phyloP scores from a whole-genome alignment of 2,329 filamentous ascomycete genomes.

The Calonectria pseudoreteaudii region DNA sequence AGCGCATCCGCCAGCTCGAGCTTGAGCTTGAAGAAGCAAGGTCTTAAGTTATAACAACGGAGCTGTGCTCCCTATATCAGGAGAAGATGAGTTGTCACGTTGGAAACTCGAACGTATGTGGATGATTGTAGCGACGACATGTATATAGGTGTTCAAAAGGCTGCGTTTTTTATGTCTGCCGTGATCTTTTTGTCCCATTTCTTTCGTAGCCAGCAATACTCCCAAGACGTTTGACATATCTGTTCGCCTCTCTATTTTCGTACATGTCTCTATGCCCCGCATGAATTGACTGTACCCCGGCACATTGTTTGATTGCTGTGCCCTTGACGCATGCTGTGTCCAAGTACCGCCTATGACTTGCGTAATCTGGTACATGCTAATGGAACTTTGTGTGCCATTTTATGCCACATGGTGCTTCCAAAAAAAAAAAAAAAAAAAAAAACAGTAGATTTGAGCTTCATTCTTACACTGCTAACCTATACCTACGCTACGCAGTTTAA shows the following conservation, averaged over 20 bases:
- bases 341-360: not conserved
- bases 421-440: too few species aligned
- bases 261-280: too few species aligned
- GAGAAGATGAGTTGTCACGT: constrained; percentile 15
- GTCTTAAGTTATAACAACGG: constrained; percentile 54
- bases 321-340: not conserved
- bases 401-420: not conserved
- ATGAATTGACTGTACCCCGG: not conserved
- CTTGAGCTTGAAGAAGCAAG: constrained; percentile 74
- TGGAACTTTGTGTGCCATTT: not conserved
- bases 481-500: not conserved
- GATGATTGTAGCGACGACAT: constrained; percentile 39
- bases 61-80: constrained; percentile 17
- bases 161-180: constrained; percentile 36
- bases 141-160: constrained; percentile 44
- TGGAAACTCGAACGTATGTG: constrained; percentile 29
- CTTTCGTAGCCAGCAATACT: not conserved
- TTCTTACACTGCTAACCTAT: not conserved
- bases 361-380: not conserved
- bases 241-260: not conserved
- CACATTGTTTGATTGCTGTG: too few species aligned
- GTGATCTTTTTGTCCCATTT: not conserved
- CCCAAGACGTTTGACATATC: not conserved
- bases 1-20: constrained; percentile 75
- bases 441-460: not conserved